Conservation (phyloP, 768 basidiomycete species). For the Lyophyllum semitale region DNA sequence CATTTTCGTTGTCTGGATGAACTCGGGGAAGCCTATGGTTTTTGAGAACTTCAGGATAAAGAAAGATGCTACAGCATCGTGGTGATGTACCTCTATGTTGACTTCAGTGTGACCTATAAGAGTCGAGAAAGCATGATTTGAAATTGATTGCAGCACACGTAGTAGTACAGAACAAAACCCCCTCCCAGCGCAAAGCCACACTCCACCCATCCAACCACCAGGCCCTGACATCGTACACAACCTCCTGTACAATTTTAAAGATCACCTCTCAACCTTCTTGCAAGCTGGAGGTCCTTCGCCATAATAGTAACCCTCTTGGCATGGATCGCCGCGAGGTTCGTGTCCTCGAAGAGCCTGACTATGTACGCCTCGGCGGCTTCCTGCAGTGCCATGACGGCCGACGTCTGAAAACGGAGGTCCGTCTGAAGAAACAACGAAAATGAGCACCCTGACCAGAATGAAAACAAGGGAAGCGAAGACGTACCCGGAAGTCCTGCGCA, state of each 20-base stretch:
- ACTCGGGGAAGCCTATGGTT: no score
- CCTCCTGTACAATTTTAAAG: not conserved
- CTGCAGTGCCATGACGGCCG: conserved; percentile 21
- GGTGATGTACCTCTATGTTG: no score
- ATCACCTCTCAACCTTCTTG: conserved; percentile 16
- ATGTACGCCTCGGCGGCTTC: conserved; percentile 24
- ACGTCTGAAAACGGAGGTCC: conserved; percentile 18
- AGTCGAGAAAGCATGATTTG: no score
- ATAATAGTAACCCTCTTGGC: conserved; percentile 24
- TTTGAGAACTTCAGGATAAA: no score
- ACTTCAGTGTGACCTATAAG: no score
- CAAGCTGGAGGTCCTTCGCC: conserved; percentile 18
- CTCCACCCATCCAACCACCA: no score
- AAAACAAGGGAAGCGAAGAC: not conserved
- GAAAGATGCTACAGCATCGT: no score
- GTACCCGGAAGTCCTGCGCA: conserved; percentile 19
- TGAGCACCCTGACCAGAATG: not conserved
- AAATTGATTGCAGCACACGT: no score
- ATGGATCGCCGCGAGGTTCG: conserved; percentile 21
- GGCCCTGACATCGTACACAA: not conserved
- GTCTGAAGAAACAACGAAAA: not conserved
- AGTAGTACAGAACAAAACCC: no score
- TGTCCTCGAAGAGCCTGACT: conserved; percentile 20
- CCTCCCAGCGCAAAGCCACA: no score
- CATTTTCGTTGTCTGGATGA: no score